phyloP scores from a whole-genome alignment of 495 filamentous ascomycete species.

The Podospora pseudocomata region DNA sequence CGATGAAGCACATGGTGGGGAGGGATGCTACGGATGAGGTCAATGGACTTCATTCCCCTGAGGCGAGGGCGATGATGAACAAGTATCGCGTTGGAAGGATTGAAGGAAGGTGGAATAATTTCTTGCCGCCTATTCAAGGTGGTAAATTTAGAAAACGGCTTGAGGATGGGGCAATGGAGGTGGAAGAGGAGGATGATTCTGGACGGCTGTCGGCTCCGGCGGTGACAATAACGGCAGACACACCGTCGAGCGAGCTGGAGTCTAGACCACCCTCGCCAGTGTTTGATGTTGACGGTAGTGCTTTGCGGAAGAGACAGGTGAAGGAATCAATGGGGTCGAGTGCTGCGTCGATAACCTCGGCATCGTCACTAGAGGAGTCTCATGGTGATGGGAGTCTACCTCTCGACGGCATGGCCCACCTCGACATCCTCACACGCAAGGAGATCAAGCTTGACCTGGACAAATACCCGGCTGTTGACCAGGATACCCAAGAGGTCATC shows the following conservation, averaged over 20 bases:
- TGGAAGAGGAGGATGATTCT: constrained; percentile 39
- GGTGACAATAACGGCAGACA: constrained; percentile 18
- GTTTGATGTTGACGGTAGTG: constrained; percentile 53
- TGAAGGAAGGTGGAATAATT: constrained; percentile 81
- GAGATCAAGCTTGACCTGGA: constrained; percentile 72
- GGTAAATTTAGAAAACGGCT: constrained; percentile 64
- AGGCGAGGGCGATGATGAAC: constrained; percentile 72
- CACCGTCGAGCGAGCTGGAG: constrained; percentile 40
- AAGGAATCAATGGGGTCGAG: constrained; percentile 16
- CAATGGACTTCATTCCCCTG: constrained; percentile 76
- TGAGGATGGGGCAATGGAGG: constrained; percentile 33
- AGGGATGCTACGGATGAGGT: constrained; percentile 96
- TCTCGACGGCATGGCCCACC: constrained; percentile 53
- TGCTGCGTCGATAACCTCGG: constrained; percentile 39
- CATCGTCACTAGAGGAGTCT: constrained; percentile 42
- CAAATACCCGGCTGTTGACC: constrained; percentile 79
- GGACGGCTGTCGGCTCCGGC: constrained; percentile 31
- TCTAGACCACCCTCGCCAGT: constrained; percentile 59
- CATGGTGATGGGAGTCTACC: constrained; percentile 29
- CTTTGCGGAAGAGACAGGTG: constrained; percentile 26
- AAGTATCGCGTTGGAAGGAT: constrained; percentile 81
- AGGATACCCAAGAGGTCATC: constrained; percentile 70
- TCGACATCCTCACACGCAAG: constrained; percentile 70
- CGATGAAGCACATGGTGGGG: constrained; percentile 93
- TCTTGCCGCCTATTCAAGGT: constrained; percentile 88